A percentile compares a stretch with the other conserved stretches of the same genome.
phyloP scores from a whole-genome alignment of 139 green algal genomes.

The Micractinium sp. region DNA sequence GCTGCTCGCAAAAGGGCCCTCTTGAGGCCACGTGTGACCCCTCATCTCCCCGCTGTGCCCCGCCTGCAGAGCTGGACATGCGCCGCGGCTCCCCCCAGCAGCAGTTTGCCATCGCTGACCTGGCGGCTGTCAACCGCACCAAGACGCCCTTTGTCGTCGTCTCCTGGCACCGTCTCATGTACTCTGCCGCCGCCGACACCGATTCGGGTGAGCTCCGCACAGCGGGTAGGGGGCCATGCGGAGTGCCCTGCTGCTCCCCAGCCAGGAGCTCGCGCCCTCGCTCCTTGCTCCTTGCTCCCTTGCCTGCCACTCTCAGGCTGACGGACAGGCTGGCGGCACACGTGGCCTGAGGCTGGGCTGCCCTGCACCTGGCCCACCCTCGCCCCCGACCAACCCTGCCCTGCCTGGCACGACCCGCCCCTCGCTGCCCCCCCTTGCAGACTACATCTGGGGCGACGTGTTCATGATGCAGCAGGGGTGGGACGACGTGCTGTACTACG shows the following conservation, averaged over 20 bases:
- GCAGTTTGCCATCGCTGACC: constrained; percentile 14
- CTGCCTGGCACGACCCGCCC: not conserved
- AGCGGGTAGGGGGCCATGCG: too few species aligned
- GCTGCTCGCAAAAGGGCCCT: too few species aligned
- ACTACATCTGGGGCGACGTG: constrained; percentile 44
- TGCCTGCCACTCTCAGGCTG: too few species aligned
- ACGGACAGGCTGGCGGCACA: too few species aligned
- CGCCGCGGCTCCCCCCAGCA: not conserved
- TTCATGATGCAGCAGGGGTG: constrained; percentile 27
- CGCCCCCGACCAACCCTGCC: constrained; percentile 50
- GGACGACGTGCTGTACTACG: not conserved
- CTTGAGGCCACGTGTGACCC: too few species aligned
- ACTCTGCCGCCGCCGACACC: constrained; percentile 16
- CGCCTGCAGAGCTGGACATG: not conserved
- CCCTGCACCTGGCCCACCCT: constrained; percentile 2
- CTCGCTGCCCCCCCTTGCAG: constrained; percentile 39
- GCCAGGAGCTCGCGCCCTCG: too few species aligned
- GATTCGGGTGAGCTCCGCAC: not conserved
- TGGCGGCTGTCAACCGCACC: constrained; percentile 33
- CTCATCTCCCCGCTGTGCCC: too few species aligned
- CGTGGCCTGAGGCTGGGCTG: too few species aligned
- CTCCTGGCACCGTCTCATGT: constrained; percentile 38
- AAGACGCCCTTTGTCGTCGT: constrained; percentile 43
- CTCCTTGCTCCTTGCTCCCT: too few species aligned
- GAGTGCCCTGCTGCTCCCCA: too few species aligned